These are phyloP conservation scores for Exophiala oligosperma DNA, from an alignment of 2,329 filamentous ascomycete species.

Conservation along the genomic window DNA sequence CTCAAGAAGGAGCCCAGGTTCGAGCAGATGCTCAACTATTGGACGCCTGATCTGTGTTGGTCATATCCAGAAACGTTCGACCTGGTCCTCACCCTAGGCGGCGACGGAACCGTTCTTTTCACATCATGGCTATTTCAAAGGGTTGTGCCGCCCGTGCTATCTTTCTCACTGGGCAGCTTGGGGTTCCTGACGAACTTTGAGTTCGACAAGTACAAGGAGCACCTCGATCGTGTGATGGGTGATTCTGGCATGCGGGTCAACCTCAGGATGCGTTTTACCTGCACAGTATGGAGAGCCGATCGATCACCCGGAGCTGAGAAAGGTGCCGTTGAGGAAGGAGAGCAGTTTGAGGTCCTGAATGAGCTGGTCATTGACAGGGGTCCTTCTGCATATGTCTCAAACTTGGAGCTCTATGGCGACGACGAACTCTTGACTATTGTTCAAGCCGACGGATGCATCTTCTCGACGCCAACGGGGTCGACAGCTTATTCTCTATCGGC, in stretches of 20 bases:
- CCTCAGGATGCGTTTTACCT: slow-evolving; percentile 97
- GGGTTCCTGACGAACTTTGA: slow-evolving; percentile 98
- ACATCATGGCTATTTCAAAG: slow-evolving; percentile 96
- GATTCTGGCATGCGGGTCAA: slow-evolving; percentile 96
- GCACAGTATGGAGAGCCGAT: slow-evolving; percentile 83
- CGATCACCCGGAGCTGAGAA: slow-evolving; percentile 45
- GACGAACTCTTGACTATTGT: slow-evolving; percentile 93
- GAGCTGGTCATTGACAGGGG: slow-evolving; percentile 98
- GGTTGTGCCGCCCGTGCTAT: slow-evolving; percentile 88
- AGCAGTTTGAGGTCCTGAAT: slow-evolving; percentile 97
- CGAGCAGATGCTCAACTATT: slow-evolving; percentile 84
- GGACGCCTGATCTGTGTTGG: slow-evolving; percentile 96
- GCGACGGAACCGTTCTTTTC: slow-evolving; percentile 95
- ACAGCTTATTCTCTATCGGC: slow-evolving; percentile 96
- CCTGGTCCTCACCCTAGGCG: slow-evolving; percentile 86
- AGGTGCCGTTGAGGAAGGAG: slow-evolving; percentile 75
- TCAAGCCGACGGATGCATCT: slow-evolving; percentile 95
- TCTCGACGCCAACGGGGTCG: slow-evolving; percentile 90
- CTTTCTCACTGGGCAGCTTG: slow-evolving; percentile 85
- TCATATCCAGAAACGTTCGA: slow-evolving; percentile 92
- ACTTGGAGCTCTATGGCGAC: slow-evolving; percentile 93
- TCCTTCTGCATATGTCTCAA: slow-evolving; percentile 94
- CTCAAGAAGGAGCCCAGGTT: slow-evolving; percentile 74
- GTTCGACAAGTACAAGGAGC: slow-evolving; percentile 82
- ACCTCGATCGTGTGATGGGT: slow-evolving; percentile 87